Evolutionary conservation across 257 asterid species (phyloP).

Genomic region (Primulina eburnea): DNA sequence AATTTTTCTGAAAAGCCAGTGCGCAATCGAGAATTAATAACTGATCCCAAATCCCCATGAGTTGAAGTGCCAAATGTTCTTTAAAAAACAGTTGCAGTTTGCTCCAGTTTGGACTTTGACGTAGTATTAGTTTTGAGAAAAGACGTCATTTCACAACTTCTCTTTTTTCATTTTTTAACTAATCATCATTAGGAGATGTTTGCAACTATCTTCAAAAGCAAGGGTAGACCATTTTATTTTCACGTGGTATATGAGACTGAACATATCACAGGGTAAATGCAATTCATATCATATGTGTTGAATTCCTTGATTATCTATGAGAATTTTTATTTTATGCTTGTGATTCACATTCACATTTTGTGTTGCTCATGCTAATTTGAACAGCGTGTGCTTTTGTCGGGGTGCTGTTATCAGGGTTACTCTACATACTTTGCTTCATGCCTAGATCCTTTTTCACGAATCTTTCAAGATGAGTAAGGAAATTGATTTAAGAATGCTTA

Average conservation of each 20-base stretch:
- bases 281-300: not conserved
- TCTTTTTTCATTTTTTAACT: not conserved
- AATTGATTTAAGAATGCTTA: slow-evolving; percentile 31
- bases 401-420: slow-evolving; percentile 26
- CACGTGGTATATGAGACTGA: not conserved
- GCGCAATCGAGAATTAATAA: not conserved
- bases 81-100: not conserved
- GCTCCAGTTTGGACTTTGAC: not conserved
- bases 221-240: not conserved
- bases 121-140: not conserved
- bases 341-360: slow-evolving; percentile 8
- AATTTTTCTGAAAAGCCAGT: not conserved
- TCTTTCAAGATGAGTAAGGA: slow-evolving; percentile 38
- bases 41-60: not conserved
- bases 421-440: slow-evolving; percentile 13
- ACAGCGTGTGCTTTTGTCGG: slow-evolving; percentile 21
- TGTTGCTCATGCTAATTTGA: slow-evolving; percentile 23
- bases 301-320: not conserved
- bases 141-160: not conserved
- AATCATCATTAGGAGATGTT: not conserved
- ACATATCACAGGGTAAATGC: not conserved
- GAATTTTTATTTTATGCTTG: slow-evolving; percentile 14
- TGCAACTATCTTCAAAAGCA: not conserved
- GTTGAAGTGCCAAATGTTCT: not conserved
- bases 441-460: slow-evolving; percentile 20